Evolutionary conservation across 352 stramenopile species (phyloP).

Genomic region (Phytopythium boreale): DNA sequence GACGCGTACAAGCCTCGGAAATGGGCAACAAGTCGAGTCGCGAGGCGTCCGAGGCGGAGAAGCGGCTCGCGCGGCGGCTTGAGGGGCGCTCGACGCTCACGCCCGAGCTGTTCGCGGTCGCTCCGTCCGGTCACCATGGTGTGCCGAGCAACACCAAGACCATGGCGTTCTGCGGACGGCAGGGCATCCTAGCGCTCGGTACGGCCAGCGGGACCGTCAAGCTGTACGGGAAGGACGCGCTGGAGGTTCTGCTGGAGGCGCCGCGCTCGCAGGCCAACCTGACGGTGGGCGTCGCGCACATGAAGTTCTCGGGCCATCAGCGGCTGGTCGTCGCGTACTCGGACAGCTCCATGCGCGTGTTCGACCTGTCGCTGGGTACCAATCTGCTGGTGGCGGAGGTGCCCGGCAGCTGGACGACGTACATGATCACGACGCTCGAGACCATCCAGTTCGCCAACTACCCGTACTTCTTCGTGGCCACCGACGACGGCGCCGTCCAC

Average conservation of each 20-base stretch:
- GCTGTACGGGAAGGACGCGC: constrained; percentile 53
- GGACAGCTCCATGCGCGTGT: constrained; percentile 63
- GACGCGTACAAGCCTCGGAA: neutral
- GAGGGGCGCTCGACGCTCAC: constrained; percentile 34
- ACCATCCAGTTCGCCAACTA: constrained; percentile 54
- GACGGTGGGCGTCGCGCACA: constrained; percentile 39
- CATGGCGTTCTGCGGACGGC: constrained; percentile 55
- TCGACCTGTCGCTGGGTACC: constrained; percentile 39
- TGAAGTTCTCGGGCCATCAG: constrained; percentile 68
- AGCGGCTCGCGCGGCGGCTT: constrained; percentile 40
- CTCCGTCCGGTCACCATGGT: constrained; percentile 56
- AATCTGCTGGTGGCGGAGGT: constrained; percentile 14
- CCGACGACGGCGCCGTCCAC: constrained; percentile 61
- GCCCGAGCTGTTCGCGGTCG: constrained; percentile 43
- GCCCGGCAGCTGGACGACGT: constrained; percentile 57
- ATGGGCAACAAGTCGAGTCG: constrained; percentile 74
- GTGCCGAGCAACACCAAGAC: constrained; percentile 57
- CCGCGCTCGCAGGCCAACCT: constrained; percentile 28
- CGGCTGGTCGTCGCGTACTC: constrained; percentile 58
- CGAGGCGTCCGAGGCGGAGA: constrained; percentile 28
- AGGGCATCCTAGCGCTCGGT: constrained; percentile 67
- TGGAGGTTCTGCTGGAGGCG: constrained; percentile 59
- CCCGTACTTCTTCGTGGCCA: constrained; percentile 70
- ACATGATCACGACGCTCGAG: constrained; percentile 59
- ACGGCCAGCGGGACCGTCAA: constrained; percentile 63